Evolutionary conservation across 208 protist genomes (phyloP), one percentile per base, ranked within the genome.

Genomic region (Histomonas meleagridis): DNA sequence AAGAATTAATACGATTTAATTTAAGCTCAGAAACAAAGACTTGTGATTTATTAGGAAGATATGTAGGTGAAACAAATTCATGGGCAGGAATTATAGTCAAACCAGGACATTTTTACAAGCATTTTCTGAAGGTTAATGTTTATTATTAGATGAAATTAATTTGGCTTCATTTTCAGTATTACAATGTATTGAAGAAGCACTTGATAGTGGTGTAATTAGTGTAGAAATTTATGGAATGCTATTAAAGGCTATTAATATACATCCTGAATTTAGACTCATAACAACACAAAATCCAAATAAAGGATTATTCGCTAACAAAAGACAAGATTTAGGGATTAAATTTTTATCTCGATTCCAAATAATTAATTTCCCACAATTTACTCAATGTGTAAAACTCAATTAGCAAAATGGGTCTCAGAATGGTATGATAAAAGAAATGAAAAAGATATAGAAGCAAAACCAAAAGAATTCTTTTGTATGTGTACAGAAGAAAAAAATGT

Each of bases 91-190:
- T 53, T 18, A 43, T 7, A 32, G 9, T 32, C 1, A 5, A 91
- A 53, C 32, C 32, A n/a, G 55, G 60, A 9, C 81, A 23, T 53
- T 91, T 53, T 43, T 46, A 9, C 5, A 65, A 43, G 81, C 81
- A 43, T 91, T 91, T 65, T 12, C 7, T 51, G 38, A 43, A 53
- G 81, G 81, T 18, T 21, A 40, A 40, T 16, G 4, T 40, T 18
- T 91, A 43, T 16, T 91, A 9, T 7, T 91, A 26, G 81, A 91
- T 91, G 81, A 91, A 65, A 69, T 91, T 40, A 91, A 91, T 65
- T 38, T 91, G 16, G 81, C 81, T 18, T 43, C 81, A 53, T 5
- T 32, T 46, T 35, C 26, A 26, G 81, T 91, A 40, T 18, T 91
- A 26, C 81, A 91, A 43, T 91, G 81, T 43, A 91, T 91, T 53